Conservation (phyloP, 140 eudicot species). For the Oenanthe javanica region DNA sequence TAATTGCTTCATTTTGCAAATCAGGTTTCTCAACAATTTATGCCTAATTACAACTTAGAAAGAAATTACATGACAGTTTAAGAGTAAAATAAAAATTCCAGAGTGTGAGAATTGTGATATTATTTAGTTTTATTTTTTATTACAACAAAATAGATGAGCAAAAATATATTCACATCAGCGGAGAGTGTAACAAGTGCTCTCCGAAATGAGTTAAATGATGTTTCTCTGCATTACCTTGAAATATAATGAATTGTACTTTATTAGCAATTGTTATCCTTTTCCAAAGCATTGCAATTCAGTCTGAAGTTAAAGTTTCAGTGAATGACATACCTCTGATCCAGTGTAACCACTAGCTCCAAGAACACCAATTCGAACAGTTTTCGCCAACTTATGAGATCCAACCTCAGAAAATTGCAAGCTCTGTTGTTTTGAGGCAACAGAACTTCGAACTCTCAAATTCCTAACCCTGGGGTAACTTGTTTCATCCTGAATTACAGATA, state of each 20-base stretch:
- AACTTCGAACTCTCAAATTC: constrained; percentile 29
- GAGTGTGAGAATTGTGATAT: not conserved
- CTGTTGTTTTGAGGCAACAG: constrained; percentile 35
- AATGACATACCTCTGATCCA: constrained; percentile 74
- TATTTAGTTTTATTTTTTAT: not conserved
- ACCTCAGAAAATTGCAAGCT: constrained; percentile 19
- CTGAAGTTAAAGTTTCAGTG: not conserved
- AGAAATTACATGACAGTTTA: not conserved
- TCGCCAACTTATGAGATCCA: constrained; percentile 35
- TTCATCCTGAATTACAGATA: constrained; percentile 34
- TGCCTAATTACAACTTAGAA: too few relatives aligned
- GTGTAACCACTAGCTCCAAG: constrained; percentile 99
- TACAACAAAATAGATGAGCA: not conserved
- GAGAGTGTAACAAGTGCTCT: not conserved
- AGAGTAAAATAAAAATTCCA: not conserved
- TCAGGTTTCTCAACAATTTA: not conserved
- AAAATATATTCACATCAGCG: not conserved
- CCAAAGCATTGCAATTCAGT: not conserved
- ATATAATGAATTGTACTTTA: not conserved
- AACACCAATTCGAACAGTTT: constrained; percentile 72
- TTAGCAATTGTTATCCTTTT: not conserved
- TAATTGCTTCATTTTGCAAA: not conserved
- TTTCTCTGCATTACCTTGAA: not conserved
- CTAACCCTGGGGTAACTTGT: constrained; percentile 19
- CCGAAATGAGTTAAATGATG: not conserved